phyloP scores from a whole-genome alignment of 2,329 filamentous ascomycete species.

The Trichoderma endophyticum region DNA sequence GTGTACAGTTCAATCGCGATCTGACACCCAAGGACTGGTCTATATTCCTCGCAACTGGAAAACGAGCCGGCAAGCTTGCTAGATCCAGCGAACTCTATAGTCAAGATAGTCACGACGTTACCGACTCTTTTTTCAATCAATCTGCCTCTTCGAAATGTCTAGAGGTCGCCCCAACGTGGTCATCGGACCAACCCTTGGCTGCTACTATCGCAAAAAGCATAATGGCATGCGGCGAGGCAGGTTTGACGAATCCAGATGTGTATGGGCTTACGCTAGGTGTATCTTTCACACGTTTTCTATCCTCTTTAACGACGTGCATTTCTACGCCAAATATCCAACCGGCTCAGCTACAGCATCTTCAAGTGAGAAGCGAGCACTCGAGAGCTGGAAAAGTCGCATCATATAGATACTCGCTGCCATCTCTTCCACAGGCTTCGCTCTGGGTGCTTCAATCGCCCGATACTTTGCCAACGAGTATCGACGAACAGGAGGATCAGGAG shows the following conservation, averaged over 20 bases:
- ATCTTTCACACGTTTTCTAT: constrained; percentile 38
- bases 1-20: constrained; percentile 56
- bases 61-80: constrained; percentile 31
- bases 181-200: constrained; percentile 34
- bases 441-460: neutral
- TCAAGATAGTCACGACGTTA: constrained; percentile 27
- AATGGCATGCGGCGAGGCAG: constrained; percentile 27
- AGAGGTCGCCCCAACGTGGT: constrained; percentile 32
- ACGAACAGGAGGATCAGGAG: neutral
- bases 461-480: neutral
- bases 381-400: constrained; percentile 38
- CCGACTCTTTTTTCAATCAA: constrained; percentile 23
- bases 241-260: constrained; percentile 38
- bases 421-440: constrained; percentile 18
- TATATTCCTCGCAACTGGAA: constrained; percentile 50
- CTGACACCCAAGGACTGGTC: constrained; percentile 56
- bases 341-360: constrained; percentile 32
- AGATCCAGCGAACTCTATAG: constrained; percentile 24
- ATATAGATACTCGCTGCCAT: constrained; percentile 32
- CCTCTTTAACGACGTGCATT: constrained; percentile 36
- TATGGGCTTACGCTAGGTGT: constrained; percentile 37
- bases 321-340: constrained; percentile 34
- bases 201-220: constrained; percentile 32
- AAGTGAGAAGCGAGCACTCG: constrained; percentile 36
- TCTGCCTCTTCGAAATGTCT: constrained; percentile 27